phyloP scores from a whole-genome alignment of 345 rosid genomes.

The Leavenworthia alabamica region DNA sequence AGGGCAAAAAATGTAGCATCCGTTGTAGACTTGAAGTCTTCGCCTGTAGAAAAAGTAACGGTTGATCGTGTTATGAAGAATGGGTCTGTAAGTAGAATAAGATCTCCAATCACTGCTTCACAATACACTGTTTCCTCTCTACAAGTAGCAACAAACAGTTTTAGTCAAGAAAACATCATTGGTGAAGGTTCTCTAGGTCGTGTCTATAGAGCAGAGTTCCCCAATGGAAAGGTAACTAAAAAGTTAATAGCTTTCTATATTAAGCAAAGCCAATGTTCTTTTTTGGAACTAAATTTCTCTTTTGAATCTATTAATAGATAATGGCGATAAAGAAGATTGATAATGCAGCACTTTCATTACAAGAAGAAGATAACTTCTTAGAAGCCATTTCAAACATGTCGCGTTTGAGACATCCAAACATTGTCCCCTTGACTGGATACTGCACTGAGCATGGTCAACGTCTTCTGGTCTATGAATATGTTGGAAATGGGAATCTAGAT shows the following conservation, averaged over 20 bases:
- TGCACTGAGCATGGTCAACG: conserved; percentile 96
- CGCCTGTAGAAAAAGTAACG: conserved; percentile 58
- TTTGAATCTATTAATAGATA: conserved; percentile 37
- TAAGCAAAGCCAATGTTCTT: background rate
- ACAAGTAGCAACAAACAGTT: conserved; percentile 87
- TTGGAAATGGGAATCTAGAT: conserved; percentile 71
- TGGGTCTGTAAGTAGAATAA: conserved; percentile 61
- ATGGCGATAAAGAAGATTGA: conserved; percentile 95
- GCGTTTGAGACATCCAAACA: conserved; percentile 84
- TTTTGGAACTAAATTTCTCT: conserved; percentile 5
- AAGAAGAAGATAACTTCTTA: conserved; percentile 85
- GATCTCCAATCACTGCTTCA: conserved; percentile 74
- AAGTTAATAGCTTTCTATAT: background rate
- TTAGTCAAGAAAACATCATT: conserved; percentile 78
- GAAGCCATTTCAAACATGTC: conserved; percentile 96
- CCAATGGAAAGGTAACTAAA: conserved; percentile 69
- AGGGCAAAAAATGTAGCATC: conserved; percentile 60
- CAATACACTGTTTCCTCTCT: conserved; percentile 78
- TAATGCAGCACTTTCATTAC: conserved; percentile 77
- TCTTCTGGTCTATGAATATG: conserved; percentile 78
- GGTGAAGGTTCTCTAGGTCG: conserved; percentile 99
- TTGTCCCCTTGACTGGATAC: conserved; percentile 75
- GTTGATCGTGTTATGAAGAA: conserved; percentile 59
- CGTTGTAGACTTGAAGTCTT: conserved; percentile 62
- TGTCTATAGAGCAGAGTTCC: conserved; percentile 85